phyloP scores from a whole-genome alignment of 2,329 filamentous ascomycete genomes.

The Epicoccum sorghinum region DNA sequence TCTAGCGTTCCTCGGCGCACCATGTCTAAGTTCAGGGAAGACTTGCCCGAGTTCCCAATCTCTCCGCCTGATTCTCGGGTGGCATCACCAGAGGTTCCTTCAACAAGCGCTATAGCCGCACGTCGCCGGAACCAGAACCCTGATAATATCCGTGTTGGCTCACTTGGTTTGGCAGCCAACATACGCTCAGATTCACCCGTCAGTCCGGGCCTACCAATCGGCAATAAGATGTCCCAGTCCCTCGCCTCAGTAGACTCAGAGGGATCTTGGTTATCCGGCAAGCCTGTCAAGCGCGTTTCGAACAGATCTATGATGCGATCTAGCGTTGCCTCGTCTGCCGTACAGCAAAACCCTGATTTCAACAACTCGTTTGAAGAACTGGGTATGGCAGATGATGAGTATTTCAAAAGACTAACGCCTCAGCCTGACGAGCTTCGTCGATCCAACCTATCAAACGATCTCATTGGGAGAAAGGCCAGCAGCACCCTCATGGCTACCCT shows the following conservation, averaged over 20 bases:
- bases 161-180: constrained; percentile 28
- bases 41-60: constrained; percentile 82
- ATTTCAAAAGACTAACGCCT: constrained; percentile 64
- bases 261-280: constrained; percentile 91
- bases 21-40: constrained; percentile 89
- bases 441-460: constrained; percentile 34
- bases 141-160: constrained; percentile 40
- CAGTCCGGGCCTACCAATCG: constrained; percentile 37
- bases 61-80: constrained; percentile 85
- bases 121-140: constrained; percentile 48
- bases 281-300: constrained; percentile 59
- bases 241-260: constrained; percentile 95
- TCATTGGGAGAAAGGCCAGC: constrained; percentile 46
- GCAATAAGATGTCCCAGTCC: constrained; percentile 71
- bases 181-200: constrained; percentile 52
- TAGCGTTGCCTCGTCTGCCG: constrained; percentile 52
- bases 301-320: constrained; percentile 54
- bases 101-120: constrained; percentile 49
- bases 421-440: constrained; percentile 52
- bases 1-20: constrained; percentile 74
- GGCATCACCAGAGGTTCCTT: constrained; percentile 74
- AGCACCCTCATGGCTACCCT: constrained; percentile 53
- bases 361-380: constrained; percentile 70
- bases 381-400: constrained; percentile 73
- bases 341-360: constrained; percentile 59